Evolutionary conservation across 352 stramenopile species (phyloP).

Genomic region (Globisporangium alternatum): DNA sequence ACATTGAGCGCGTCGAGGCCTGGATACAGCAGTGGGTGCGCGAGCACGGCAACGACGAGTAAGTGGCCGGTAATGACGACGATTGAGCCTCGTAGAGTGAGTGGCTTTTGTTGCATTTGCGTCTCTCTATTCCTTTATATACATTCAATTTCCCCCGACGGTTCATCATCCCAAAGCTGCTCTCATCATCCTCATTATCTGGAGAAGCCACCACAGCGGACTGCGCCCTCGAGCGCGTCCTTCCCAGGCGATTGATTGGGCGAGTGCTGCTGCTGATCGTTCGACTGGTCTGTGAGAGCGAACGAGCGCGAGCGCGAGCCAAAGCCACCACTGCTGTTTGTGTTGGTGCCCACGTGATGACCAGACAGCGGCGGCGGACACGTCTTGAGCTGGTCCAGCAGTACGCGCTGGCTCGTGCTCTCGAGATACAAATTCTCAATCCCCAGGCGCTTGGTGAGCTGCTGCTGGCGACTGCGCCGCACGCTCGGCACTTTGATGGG

Average conservation of each 20-base stretch:
- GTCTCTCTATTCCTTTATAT: neutral
- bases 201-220: slow-evolving; percentile 15
- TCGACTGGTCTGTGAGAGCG: neutral
- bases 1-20: slow-evolving; percentile 88
- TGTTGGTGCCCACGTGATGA: neutral
- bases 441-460: slow-evolving; percentile 18
- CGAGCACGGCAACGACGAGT: slow-evolving; percentile 36
- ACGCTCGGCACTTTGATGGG: slow-evolving; percentile 32
- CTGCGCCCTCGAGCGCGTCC: neutral
- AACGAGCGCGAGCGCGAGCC: slow-evolving; percentile 2
- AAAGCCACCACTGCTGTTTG: neutral
- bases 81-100: slow-evolving; percentile 4
- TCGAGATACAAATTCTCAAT: slow-evolving; percentile 49
- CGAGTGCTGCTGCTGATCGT: slow-evolving; percentile 1
- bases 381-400: slow-evolving; percentile 59
- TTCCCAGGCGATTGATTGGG: slow-evolving; percentile 3
- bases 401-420: slow-evolving; percentile 40
- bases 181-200: neutral
- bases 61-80: neutral
- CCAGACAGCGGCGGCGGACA: slow-evolving; percentile 15
- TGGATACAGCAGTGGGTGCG: slow-evolving; percentile 94
- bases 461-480: neutral
- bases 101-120: neutral
- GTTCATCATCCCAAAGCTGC: neutral
- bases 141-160: neutral